Evolutionary conservation across 1,284 basidiomycete genomes (phyloP), one percentile per base, ranked within the genome.

Genomic region (Lentinula novae-zelandiae): DNA sequence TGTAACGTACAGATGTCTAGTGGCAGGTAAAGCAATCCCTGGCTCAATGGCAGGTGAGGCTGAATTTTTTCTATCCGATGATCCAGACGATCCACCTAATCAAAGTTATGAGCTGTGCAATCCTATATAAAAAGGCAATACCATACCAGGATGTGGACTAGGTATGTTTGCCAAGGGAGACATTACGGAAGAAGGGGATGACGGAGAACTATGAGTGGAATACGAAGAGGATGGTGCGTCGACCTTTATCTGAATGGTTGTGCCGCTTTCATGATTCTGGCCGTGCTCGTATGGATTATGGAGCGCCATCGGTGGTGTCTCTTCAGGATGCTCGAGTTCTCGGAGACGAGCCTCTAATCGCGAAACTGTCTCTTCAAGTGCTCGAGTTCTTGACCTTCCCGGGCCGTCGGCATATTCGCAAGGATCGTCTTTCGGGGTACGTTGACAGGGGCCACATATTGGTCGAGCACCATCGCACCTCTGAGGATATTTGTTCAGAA

Each of bases 371-470:
- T 65, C 65, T 42, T 66, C 61, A 3, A 67, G 49, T 6, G 39
- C 49, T 48, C 60, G 53, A 22, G 63, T 64, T 17, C 65, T 54
- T 8, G 66, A 65, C 38, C 62, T 53, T 60, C 58, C 62, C 5
- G 62, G 61, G 15, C 65, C 62, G 57, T 64, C 63, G n/a, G 65
- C 61, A 39, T 66, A 66, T 57, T 67, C 65, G 34, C 66, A 67
- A 17, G 61, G 61, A 27, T 65, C 62, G 27, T 61, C 62, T 49
- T 63, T 63, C 20, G 61, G 58, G 15, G 60, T 42, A n/a, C 65
- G 58, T 20, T 59, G 40, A 61, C 66, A 67, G 38, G 58, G 62
- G 5, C 66, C 65, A 59, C 66, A 67, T 15, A 57, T 46, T 9
- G 66, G 66, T 12, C 58, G 64, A 22, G 33, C 58, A 27, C 66